Conservation (phyloP, 176 grass and related monocot species). For the Hordeum marinum region DNA sequence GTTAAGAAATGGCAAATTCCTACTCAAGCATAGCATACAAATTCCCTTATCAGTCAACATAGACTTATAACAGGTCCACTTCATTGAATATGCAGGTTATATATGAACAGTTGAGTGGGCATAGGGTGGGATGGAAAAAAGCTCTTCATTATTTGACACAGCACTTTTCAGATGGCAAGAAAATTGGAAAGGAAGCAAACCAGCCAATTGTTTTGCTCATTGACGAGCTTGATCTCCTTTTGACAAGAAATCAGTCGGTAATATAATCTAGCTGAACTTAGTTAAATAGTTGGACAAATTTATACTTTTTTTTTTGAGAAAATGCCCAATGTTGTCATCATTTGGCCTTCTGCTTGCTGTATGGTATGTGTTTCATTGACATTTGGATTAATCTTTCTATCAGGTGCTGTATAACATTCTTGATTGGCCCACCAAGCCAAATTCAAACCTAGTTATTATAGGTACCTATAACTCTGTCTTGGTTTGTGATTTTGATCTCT, state of each 20-base stretch:
- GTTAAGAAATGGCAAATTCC: neutral
- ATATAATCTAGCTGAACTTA: constrained; percentile 23
- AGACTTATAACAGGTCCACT: neutral
- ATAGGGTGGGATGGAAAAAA: constrained; percentile 92
- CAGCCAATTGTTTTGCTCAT: constrained; percentile 91
- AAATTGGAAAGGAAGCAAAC: constrained; percentile 58
- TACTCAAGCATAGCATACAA: neutral
- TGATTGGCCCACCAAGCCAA: constrained; percentile 89
- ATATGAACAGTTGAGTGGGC: constrained; percentile 82
- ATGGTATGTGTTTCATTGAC: constrained; percentile 7
- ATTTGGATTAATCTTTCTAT: constrained; percentile 24
- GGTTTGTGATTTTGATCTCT: constrained; percentile 8
- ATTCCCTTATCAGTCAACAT: neutral
- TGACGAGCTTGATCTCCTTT: constrained; percentile 98
- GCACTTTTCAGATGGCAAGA: constrained; percentile 70
- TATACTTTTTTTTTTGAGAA: neutral
- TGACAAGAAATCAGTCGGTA: constrained; percentile 99
- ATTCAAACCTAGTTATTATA: constrained; percentile 89
- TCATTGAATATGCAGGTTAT: constrained; percentile 53
- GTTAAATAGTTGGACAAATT: neutral
- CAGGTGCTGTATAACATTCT: constrained; percentile 99
- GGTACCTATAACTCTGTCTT: constrained; percentile 45
- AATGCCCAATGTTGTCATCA: neutral
- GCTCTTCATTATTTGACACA: constrained; percentile 91
- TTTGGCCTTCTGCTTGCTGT: neutral